These are phyloP conservation scores for Podila minutissima DNA, from an alignment of 192 early-diverging fungal genomes.

Conservation along the genomic window DNA sequence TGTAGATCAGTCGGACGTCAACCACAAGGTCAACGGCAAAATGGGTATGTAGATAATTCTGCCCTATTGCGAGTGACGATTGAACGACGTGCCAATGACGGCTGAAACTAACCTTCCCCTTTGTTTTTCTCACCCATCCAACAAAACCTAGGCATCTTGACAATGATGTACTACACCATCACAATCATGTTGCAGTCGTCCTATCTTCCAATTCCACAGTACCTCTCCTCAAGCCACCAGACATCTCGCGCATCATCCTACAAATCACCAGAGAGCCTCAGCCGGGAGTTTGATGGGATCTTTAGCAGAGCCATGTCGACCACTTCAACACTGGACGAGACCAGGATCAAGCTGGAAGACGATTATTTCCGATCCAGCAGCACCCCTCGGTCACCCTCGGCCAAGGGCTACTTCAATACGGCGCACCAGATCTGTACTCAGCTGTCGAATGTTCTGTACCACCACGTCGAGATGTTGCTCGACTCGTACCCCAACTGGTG, in stretches of 20 bases:
- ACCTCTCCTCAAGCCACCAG: constrained; percentile 13
- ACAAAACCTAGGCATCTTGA: constrained; percentile 22
- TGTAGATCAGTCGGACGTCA: constrained; percentile 21
- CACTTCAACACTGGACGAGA: constrained; percentile 7
- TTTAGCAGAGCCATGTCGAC: constrained; percentile 22
- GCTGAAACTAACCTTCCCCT: not conserved
- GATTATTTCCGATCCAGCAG: not conserved
- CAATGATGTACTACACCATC: constrained; percentile 45
- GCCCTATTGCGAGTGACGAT: not conserved
- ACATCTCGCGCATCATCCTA: constrained; percentile 11
- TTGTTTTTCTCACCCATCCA: not conserved
- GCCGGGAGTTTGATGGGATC: constrained; percentile 28
- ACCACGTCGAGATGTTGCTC: constrained; percentile 40
- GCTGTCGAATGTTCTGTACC: constrained; percentile 48
- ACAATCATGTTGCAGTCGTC: constrained; percentile 49
- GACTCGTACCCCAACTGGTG: constrained; percentile 47
- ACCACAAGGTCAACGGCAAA: constrained; percentile 47
- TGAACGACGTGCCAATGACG: not conserved
- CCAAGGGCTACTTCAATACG: constrained; percentile 37
- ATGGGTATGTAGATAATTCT: constrained; percentile 10
- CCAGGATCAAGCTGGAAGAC: constrained; percentile 30
- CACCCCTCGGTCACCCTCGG: not conserved
- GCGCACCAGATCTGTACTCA: constrained; percentile 48
- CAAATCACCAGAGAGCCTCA: constrained; percentile 36
- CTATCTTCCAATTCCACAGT: constrained; percentile 40